These are phyloP conservation scores for Alternaria sp. DNA, from an alignment of 2,329 filamentous ascomycete species.

Conservation along the genomic window DNA sequence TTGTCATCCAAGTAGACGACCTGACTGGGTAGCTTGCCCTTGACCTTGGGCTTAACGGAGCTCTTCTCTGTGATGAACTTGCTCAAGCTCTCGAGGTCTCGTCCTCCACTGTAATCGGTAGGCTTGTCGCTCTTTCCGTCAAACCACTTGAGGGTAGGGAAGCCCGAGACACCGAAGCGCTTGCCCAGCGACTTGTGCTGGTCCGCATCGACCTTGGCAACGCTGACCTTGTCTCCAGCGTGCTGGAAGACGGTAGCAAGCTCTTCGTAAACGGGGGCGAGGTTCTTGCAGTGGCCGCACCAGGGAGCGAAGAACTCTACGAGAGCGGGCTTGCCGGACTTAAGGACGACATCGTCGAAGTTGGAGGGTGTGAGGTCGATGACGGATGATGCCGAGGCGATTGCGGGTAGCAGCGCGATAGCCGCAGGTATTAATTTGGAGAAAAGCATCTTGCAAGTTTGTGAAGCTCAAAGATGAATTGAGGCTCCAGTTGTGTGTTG, in stretches of 20 bases:
- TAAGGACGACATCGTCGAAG: conserved; percentile 89
- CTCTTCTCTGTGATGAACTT: conserved; percentile 88
- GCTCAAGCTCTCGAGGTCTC: conserved; percentile 85
- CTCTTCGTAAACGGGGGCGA: conserved; percentile 94
- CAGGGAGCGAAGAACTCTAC: conserved; percentile 99
- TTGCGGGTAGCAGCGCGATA: conserved; percentile 44
- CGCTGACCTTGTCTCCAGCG: conserved; percentile 78
- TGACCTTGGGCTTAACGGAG: conserved; percentile 80
- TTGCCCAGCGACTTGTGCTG: conserved; percentile 84
- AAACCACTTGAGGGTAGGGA: conserved; percentile 97
- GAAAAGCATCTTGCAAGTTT: conserved; percentile 42
- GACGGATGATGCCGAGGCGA: conserved; percentile 77
- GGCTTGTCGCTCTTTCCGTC: conserved; percentile 92
- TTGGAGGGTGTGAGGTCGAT: conserved; percentile 89
- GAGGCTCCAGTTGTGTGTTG: conserved; percentile 27
- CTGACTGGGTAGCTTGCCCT: conserved; percentile 75
- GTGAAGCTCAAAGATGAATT: conserved; percentile 30
- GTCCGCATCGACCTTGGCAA: conserved; percentile 97
- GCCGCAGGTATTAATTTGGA: conserved; percentile 43
- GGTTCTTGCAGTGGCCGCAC: conserved; percentile 99
- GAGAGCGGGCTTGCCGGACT: conserved; percentile 92
- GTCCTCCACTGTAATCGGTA: conserved; percentile 83
- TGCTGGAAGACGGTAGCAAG: conserved; percentile 78
- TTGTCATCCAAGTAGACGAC: conserved; percentile 83
- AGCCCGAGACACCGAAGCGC: conserved; percentile 89